Evolutionary conservation across 2,329 filamentous ascomycete genomes (phyloP), one percentile per base, ranked within the genome.

Genomic region (Cadophora sp.): DNA sequence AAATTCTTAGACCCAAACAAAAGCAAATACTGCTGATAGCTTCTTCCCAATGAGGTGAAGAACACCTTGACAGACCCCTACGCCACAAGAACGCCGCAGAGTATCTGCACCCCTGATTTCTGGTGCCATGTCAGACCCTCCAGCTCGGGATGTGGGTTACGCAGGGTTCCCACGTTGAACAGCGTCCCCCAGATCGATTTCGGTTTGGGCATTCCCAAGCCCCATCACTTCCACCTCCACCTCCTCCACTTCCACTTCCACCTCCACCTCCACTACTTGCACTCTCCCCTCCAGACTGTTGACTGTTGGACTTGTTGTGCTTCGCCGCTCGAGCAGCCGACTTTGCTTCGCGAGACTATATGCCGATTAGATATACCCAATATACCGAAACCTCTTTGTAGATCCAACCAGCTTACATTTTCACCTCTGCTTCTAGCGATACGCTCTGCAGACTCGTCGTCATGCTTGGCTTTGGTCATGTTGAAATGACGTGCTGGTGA

Each of bases 291-390:
- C 55, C 55, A 8, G 55, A 58, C 27, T 36, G 55, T 20, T 22
- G 16, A 22, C 45, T 48, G 9, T 13, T 48, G 24, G 36, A 39
- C 58, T 59, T 58, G 58, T 62, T 63, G 47, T 43, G 48, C 71
- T 65, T 51, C 51, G 64, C 70, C 4, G 66, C 64, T 60, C 58
- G 50, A 45, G 48, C 33, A n/a, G 71, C 71, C 20, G 68, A 62
- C 22, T 58, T 45, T n/a, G 69, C 70, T 68, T 72, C 64, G 9
- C 66, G 65, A 14, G 66, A 71, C 71, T 72, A 45, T 43, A 48
- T 24, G 22, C 24, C 6, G 14, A 30, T 66, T 22, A 67, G 62
- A 55, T 56, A 45, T 36, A 16, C 5, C 48, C 47, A 24, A 20
- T 55, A 5, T 22, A 16, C 6, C 30, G 7, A n/a, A 43, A 9